Conservation (phyloP, 2,329 filamentous ascomycete species). For the Pyrenophora teres region DNA sequence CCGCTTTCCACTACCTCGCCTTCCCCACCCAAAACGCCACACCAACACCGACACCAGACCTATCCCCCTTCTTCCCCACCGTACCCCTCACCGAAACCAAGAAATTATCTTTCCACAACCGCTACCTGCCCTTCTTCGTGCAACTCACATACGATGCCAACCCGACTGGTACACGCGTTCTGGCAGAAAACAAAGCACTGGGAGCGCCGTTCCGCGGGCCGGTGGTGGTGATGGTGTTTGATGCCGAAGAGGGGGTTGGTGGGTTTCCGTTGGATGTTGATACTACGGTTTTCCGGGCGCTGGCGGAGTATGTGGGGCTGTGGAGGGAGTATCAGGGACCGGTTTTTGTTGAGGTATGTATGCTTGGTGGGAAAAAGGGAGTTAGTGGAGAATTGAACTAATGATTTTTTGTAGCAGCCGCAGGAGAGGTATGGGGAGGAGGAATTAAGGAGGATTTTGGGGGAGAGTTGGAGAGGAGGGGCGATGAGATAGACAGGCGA, state of each 20-base stretch:
- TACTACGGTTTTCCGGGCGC: slow-evolving; percentile 4
- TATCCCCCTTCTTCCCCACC: slow-evolving; percentile 6
- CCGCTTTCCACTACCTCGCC: slow-evolving; percentile 3
- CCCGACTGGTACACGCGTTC: background rate
- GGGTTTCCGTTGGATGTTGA: slow-evolving; percentile 15
- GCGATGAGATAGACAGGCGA: too few species aligned
- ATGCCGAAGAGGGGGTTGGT: slow-evolving; percentile 12
- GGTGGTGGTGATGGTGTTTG: slow-evolving; percentile 14
- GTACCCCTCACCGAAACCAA: slow-evolving; percentile 3
- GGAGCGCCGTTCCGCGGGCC: slow-evolving; percentile 10
- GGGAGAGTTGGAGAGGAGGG: too few species aligned
- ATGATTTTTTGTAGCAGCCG: slow-evolving; percentile 15
- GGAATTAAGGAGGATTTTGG: slow-evolving; percentile 8
- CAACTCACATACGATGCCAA: slow-evolving; percentile 22
- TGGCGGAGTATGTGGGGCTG: slow-evolving; percentile 18
- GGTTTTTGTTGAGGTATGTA: slow-evolving; percentile 14
- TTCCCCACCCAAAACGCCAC: slow-evolving; percentile 2
- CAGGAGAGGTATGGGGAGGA: slow-evolving; percentile 12
- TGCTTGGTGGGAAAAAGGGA: background rate
- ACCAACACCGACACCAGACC: background rate
- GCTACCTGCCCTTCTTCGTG: slow-evolving; percentile 10
- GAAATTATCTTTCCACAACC: slow-evolving; percentile 17
- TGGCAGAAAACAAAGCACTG: slow-evolving; percentile 2
- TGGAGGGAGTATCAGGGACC: slow-evolving; percentile 16
- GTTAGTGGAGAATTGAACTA: background rate